These are phyloP conservation scores for Pseudogymnoascus sp. DNA, from an alignment of 2,329 filamentous ascomycete genomes.

Conservation along the genomic window DNA sequence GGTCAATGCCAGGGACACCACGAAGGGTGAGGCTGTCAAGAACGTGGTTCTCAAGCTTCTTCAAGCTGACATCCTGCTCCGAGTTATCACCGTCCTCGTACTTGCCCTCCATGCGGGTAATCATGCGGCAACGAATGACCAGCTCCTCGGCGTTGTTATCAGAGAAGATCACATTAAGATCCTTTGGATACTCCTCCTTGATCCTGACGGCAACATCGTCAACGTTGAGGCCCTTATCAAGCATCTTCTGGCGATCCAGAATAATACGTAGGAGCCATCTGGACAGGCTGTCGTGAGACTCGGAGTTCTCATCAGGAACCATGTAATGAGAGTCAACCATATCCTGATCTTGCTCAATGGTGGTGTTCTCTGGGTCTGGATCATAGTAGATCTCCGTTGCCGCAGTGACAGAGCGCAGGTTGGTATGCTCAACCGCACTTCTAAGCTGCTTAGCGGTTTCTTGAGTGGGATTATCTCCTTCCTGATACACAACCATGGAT, in stretches of 20 bases:
- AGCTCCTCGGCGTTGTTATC: constrained; percentile 96
- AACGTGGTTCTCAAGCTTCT: constrained; percentile 83
- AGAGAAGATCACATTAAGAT: constrained; percentile 89
- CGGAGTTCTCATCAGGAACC: constrained; percentile 68
- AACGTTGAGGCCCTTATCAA: constrained; percentile 88
- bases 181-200: constrained; percentile 76
- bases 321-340: constrained; percentile 97
- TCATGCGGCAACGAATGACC: constrained; percentile 83
- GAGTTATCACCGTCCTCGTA: constrained; percentile 60
- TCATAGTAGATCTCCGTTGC: constrained; percentile 97
- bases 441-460: constrained; percentile 78
- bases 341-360: constrained; percentile 78
- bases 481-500: constrained; percentile 86
- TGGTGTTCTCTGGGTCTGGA: constrained; percentile 76
- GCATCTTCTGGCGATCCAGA: constrained; percentile 84
- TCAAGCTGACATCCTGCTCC: constrained; percentile 86
- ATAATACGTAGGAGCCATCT: constrained; percentile 93
- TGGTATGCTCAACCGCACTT: constrained; percentile 89
- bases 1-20: constrained; percentile 79
- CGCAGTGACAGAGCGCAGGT: constrained; percentile 80
- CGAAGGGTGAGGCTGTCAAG: constrained; percentile 85
- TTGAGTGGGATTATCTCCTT: constrained; percentile 55
- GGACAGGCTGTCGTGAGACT: constrained; percentile 64
- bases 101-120: constrained; percentile 60
- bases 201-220: constrained; percentile 85